Evolutionary conservation across 352 stramenopile species (phyloP).

Genomic region (Pythium oligandrum): DNA sequence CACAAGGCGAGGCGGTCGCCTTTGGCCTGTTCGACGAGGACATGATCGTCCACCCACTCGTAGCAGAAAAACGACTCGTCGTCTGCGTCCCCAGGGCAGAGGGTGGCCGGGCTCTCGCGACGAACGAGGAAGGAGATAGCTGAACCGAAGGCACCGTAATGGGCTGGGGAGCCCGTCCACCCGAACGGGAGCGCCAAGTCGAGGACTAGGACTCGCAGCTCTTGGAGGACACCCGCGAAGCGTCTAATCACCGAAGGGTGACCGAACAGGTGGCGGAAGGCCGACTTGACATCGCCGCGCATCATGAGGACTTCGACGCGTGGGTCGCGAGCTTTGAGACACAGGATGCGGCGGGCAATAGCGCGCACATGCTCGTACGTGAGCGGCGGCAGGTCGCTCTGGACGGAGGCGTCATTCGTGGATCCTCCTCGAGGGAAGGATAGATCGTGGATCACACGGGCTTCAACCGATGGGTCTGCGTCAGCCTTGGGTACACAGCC

Average conservation of each 20-base stretch:
- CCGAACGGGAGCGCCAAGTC: conserved; percentile 17
- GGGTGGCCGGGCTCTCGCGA: conserved; percentile 6
- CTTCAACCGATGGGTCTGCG: neutral
- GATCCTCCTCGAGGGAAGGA: neutral
- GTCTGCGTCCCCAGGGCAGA: neutral
- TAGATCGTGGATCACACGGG: neutral
- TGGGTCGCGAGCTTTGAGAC: too few species aligned
- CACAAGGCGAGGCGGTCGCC: conserved; percentile 1
- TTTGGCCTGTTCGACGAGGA: conserved; percentile 14
- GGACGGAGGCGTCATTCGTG: neutral
- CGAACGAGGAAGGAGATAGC: conserved; percentile 14
- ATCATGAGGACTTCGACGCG: too few species aligned
- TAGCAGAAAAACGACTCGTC: conserved; percentile 15
- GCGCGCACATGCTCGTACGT: neutral
- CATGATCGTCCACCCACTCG: conserved; percentile 21
- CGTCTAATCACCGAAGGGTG: too few species aligned
- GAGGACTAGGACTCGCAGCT: neutral
- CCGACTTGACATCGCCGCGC: too few species aligned
- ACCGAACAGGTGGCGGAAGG: too few species aligned
- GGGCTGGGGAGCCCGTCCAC: conserved; percentile 12
- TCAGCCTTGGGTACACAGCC: conserved; percentile 4
- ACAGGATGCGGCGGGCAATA: too few species aligned
- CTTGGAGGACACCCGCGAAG: too few species aligned
- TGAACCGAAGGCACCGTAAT: conserved; percentile 13
- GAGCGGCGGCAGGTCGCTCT: neutral